phyloP scores from a whole-genome alignment of 1,139 yeast genomes.

The Suhomyces terraborum region DNA sequence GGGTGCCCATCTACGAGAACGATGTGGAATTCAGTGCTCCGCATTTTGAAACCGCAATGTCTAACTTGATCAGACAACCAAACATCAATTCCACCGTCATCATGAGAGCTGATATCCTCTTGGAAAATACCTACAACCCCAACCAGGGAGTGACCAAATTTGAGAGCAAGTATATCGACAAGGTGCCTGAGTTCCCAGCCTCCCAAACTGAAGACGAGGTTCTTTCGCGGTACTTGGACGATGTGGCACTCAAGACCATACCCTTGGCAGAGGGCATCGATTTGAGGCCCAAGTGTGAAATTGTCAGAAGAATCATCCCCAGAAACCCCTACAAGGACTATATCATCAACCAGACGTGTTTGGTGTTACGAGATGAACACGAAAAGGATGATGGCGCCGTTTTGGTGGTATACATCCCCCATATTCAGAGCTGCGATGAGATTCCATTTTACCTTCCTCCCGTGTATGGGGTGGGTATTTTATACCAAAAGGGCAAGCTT shows the following conservation, averaged over 20 bases:
- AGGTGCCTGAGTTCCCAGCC: conserved; percentile 37
- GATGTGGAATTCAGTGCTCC: conserved; percentile 45
- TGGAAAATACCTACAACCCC: conserved; percentile 51
- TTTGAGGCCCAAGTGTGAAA: conserved; percentile 47
- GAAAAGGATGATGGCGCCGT: conserved; percentile 38
- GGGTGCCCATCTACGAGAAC: conserved; percentile 61
- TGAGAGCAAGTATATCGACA: conserved; percentile 35
- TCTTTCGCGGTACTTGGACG: conserved; percentile 54
- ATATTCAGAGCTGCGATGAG: conserved; percentile 57
- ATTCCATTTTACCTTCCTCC: conserved; percentile 89
- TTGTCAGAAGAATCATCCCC: conserved; percentile 82
- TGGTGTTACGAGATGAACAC: conserved; percentile 36
- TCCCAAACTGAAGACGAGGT: conserved; percentile 34
- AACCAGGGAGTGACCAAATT: conserved; percentile 36
- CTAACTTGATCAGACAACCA: conserved; percentile 79
- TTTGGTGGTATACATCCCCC: conserved; percentile 76
- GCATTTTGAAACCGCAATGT: conserved; percentile 78
- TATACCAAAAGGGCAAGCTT: conserved; percentile 52
- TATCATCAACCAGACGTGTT: conserved; percentile 82
- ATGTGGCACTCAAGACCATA: conserved; percentile 50
- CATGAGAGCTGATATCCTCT: conserved; percentile 80
- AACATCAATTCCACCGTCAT: conserved; percentile 91
- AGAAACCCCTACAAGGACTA: conserved; percentile 86
- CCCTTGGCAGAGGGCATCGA: conserved; percentile 38
- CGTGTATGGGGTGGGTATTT: conserved; percentile 76